Base-by-base conservation (phyloP, 169 alveolate species). In the Plasmodium fragile region DNA sequence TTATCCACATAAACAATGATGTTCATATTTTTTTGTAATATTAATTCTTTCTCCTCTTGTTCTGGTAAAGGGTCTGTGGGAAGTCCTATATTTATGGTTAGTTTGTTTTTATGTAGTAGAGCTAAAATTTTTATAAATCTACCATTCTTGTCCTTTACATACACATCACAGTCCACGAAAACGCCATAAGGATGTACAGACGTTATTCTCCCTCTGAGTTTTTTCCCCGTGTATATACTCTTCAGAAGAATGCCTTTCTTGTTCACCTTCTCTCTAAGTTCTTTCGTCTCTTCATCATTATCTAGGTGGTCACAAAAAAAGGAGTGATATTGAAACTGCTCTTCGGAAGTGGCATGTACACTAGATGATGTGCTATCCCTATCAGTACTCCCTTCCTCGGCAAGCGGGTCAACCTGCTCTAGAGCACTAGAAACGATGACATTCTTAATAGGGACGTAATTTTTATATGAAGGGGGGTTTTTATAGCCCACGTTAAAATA, bases 391-490 rank as follows among this genome's bases (percentile, higher is more conserved):
- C n/a, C 59, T 32, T 4, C 79, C 11, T 65, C 59, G n/a, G 30
- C n/a, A 69, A 13, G 16, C 4, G 49, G 32, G 13, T 43, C 85
- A 2, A 11, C 73, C 7, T n/a, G 6, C 10, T 43, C 92, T 18
- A 36, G 34, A 69, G 25, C 25, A 70, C 55, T 81, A 0, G 92
- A 53, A 18, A 91, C 85, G 1, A 91, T 41, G 6, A 91, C 69
- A 81, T 91, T 81, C 41, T 91, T 91, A 22, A 91, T 91, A 11
- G 94, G 94, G 28, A 91, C 59, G 25, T 91, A 91, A 91, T 91
- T 91, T 81, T 91, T 91, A 81, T 91, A 91, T n/a, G 92, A 43
- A 28, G 94, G 94, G 2, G 94, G 94, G n/a, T 91, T 91, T 34
- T 91, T 91, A 71, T 91, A 91, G 0, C 94, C 94, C 73, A 91